Conservation (phyloP, 2,329 filamentous ascomycete species). For the Aspergillus jensenii region DNA sequence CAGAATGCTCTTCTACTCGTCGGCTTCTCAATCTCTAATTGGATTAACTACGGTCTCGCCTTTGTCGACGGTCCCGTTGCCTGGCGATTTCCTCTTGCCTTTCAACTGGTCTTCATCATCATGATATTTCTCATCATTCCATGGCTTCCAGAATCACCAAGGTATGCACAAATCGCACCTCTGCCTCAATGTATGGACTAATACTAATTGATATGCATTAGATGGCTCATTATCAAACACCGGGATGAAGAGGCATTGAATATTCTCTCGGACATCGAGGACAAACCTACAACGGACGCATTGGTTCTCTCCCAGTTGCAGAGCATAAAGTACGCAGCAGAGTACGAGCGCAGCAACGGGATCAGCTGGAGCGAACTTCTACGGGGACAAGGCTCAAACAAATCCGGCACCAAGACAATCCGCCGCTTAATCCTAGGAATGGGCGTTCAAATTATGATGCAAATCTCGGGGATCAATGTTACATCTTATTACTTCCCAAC, state of each 20-base stretch:
- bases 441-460: slow-evolving; percentile 38
- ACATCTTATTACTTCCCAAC: slow-evolving; percentile 42
- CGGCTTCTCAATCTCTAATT: slow-evolving; percentile 9
- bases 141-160: slow-evolving; percentile 13
- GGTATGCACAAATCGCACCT: neutral
- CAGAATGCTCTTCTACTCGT: slow-evolving; percentile 28
- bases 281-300: slow-evolving; percentile 36
- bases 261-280: slow-evolving; percentile 41
- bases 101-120: slow-evolving; percentile 13
- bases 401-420: slow-evolving; percentile 24
- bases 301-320: slow-evolving; percentile 43
- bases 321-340: slow-evolving; percentile 49
- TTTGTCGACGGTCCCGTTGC: slow-evolving; percentile 3
- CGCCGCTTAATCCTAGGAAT: slow-evolving; percentile 48
- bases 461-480: slow-evolving; percentile 34
- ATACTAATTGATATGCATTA: neutral
- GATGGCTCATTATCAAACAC: slow-evolving; percentile 22
- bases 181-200: neutral
- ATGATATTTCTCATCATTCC: slow-evolving; percentile 3
- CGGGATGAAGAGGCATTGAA: slow-evolving; percentile 38
- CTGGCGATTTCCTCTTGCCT: slow-evolving; percentile 14
- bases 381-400: slow-evolving; percentile 34
- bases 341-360: slow-evolving; percentile 51
- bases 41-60: slow-evolving; percentile 11
- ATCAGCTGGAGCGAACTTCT: slow-evolving; percentile 53